These are phyloP conservation scores for Salisapilia sapeloensis DNA, from an alignment of 352 stramenopile species.

Conservation along the genomic window DNA sequence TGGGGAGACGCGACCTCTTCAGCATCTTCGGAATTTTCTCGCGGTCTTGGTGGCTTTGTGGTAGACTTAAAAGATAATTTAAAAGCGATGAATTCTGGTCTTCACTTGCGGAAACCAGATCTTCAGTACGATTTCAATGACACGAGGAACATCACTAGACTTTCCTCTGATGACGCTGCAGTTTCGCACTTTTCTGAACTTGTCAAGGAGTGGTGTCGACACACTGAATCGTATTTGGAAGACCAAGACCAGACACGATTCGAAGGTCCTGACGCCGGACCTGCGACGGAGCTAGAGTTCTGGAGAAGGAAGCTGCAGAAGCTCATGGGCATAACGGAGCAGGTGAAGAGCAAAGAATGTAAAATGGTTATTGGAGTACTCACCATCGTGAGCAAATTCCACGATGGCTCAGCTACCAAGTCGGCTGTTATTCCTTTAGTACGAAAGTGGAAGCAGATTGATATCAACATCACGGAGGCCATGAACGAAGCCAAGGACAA, in stretches of 20 bases:
- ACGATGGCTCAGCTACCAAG: conserved; percentile 43
- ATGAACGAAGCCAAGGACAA: conserved; percentile 79
- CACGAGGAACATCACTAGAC: conserved; percentile 40
- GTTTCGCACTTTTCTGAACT: conserved; percentile 78
- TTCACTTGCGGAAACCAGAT: conserved; percentile 80
- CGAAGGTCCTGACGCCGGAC: conserved; percentile 69
- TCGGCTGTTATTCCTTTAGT: conserved; percentile 42
- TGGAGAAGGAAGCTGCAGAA: conserved; percentile 71
- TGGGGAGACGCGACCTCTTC: conserved; percentile 51
- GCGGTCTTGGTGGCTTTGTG: conserved; percentile 61
- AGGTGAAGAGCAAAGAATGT: conserved; percentile 80
- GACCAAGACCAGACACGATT: conserved; percentile 64
- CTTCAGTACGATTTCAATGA: conserved; percentile 59
- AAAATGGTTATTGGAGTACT: conserved; percentile 76
- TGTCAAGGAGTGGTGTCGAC: conserved; percentile 79
- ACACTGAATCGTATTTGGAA: conserved; percentile 75
- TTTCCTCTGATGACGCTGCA: conserved; percentile 46
- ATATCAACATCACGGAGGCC: conserved; percentile 75
- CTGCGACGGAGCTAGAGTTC: conserved; percentile 74
- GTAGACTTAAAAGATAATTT: conserved; percentile 80
- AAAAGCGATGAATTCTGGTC: conserved; percentile 75
- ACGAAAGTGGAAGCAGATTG: conserved; percentile 76
- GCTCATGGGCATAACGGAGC: conserved; percentile 77
- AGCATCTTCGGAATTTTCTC: conserved; percentile 71
- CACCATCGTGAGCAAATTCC: conserved; percentile 65